These are phyloP conservation scores for Boletus pseudo-olivaceus DNA, from an alignment of 768 basidiomycete species.

Conservation along the genomic window DNA sequence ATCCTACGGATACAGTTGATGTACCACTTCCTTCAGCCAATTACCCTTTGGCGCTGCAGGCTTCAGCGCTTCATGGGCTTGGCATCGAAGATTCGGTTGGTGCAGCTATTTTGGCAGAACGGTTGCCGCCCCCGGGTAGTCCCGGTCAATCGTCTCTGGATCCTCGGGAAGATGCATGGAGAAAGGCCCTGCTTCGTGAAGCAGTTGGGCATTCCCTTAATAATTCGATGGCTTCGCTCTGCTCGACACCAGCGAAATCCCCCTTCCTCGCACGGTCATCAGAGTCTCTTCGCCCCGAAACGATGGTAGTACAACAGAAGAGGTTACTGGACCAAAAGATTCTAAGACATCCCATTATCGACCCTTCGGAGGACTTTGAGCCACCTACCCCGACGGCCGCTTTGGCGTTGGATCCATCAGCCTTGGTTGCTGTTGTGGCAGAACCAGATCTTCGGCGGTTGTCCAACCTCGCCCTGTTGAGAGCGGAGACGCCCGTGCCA, in stretches of 20 bases:
- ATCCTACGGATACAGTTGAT: conserved; percentile 83
- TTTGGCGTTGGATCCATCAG: conserved; percentile 4
- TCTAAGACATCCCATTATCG: conserved; percentile 38
- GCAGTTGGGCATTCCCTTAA: conserved; percentile 77
- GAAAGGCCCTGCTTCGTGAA: conserved; percentile 69
- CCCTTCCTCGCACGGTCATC: conserved; percentile 21
- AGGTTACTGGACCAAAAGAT: conserved; percentile 42
- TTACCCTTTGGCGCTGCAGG: conserved; percentile 72
- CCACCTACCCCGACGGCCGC: conserved; percentile 18
- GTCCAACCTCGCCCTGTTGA: conserved; percentile 46
- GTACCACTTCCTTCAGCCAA: conserved; percentile 64
- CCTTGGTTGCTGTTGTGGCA: conserved; percentile 16
- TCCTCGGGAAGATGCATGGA: conserved; percentile 64
- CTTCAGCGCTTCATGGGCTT: conserved; percentile 68
- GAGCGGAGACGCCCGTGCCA: conserved; percentile 65
- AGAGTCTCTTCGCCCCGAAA: conserved; percentile 21
- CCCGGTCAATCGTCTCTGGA: conserved; percentile 57
- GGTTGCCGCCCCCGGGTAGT: conserved; percentile 61
- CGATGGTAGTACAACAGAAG: conserved; percentile 22
- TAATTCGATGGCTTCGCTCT: conserved; percentile 44
- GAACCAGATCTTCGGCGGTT: conserved; percentile 34
- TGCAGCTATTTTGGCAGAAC: conserved; percentile 71
- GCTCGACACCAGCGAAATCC: conserved; percentile 37
- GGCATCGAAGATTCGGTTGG: conserved; percentile 74
- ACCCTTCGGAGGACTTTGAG: conserved; percentile 31